These are phyloP conservation scores for Paracoccidioides lutzii DNA, from an alignment of 2,329 filamentous ascomycete genomes.

Conservation along the genomic window DNA sequence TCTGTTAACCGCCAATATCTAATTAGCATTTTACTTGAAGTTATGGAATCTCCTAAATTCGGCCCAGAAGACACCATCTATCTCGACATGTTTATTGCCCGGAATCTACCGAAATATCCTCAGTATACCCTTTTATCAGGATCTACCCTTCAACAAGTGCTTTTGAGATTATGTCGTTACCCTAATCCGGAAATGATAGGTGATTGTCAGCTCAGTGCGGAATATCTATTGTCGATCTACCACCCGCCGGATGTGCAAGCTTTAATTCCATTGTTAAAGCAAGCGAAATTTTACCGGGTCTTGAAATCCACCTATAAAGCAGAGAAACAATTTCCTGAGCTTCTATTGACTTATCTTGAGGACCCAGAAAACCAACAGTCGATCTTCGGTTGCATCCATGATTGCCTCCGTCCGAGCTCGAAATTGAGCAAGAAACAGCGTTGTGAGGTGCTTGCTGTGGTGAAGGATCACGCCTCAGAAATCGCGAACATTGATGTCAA, in stretches of 20 bases:
- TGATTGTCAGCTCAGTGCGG: constrained; percentile 91
- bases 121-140: constrained; percentile 89
- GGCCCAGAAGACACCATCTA: constrained; percentile 75
- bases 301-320: constrained; percentile 75
- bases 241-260: constrained; percentile 69
- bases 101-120: constrained; percentile 90
- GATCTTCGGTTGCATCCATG: constrained; percentile 66
- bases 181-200: constrained; percentile 69
- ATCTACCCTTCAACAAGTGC: constrained; percentile 66
- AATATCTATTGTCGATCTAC: constrained; percentile 88
- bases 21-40: constrained; percentile 75
- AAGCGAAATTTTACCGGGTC: constrained; percentile 79
- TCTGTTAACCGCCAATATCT: constrained; percentile 87
- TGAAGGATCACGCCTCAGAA: constrained; percentile 52
- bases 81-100: constrained; percentile 94
- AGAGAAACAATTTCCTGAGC: constrained; percentile 65
- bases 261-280: constrained; percentile 63
- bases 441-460: constrained; percentile 55
- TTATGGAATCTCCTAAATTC: constrained; percentile 72
- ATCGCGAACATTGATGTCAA: constrained; percentile 55
- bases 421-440: constrained; percentile 56
- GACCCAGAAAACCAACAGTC: constrained; percentile 62
- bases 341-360: constrained; percentile 72
- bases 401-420: constrained; percentile 55
- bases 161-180: constrained; percentile 73